Percentiles rank a stretch among this genome's conserved stretches.
Conservation (phyloP, 2,329 filamentous ascomycete genomes). For the Pseudogymnoascus verrucosus region DNA sequence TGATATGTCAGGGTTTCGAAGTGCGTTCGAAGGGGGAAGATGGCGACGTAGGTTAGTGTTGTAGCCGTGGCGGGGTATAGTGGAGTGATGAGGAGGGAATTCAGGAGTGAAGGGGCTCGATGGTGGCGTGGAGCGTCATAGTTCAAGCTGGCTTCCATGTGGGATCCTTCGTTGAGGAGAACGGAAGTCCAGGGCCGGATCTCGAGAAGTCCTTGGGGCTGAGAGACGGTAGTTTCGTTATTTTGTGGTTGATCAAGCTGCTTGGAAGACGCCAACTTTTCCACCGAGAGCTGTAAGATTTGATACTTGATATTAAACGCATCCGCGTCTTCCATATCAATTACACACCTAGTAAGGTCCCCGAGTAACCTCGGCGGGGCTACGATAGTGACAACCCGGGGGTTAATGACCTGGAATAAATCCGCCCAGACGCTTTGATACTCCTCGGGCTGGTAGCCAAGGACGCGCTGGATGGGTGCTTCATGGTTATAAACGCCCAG, state of each 20-base stretch:
- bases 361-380: slow-evolving; percentile 57
- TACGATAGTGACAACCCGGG: slow-evolving; percentile 45
- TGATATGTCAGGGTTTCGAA: slow-evolving; percentile 41
- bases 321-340: slow-evolving; percentile 53
- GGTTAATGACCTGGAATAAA: slow-evolving; percentile 46
- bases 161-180: slow-evolving; percentile 68
- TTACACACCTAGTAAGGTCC: slow-evolving; percentile 47
- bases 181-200: slow-evolving; percentile 52
- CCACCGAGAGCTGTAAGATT: slow-evolving; percentile 39
- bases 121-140: slow-evolving; percentile 63
- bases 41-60: slow-evolving; percentile 51
- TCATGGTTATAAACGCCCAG: not conserved
- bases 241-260: not conserved
- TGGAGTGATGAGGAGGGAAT: slow-evolving; percentile 30
- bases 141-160: slow-evolving; percentile 59
- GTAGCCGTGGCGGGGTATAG: slow-evolving; percentile 36
- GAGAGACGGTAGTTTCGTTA: not conserved
- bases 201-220: slow-evolving; percentile 15
- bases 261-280: not conserved
- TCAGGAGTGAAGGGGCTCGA: slow-evolving; percentile 43
- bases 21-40: slow-evolving; percentile 60
- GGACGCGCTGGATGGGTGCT: not conserved
- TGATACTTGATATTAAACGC: slow-evolving; percentile 57
- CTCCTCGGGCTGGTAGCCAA: not conserved
- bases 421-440: slow-evolving; percentile 41